phyloP scores from a whole-genome alignment of 192 early-diverging fungal genomes.

The Backusella luteola region DNA sequence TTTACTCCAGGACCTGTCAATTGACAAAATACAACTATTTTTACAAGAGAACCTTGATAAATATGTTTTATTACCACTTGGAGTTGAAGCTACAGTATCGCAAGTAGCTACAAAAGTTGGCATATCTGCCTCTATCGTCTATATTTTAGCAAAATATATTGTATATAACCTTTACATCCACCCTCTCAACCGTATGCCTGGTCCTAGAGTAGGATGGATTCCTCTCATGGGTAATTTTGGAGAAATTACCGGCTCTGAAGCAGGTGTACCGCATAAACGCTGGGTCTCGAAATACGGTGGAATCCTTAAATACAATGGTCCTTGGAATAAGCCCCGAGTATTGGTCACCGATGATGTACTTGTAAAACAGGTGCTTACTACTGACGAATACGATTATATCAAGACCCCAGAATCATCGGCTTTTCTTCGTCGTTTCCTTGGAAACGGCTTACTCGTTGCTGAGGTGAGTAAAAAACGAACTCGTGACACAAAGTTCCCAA shows the following conservation, averaged over 20 bases:
- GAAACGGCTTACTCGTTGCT: conserved; percentile 48
- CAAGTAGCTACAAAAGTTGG: conserved; percentile 11
- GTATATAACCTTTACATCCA: conserved; percentile 39
- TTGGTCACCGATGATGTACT: conserved; percentile 48
- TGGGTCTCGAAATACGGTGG: conserved; percentile 55
- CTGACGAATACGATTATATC: conserved; percentile 44
- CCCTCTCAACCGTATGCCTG: conserved; percentile 46
- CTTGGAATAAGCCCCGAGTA: conserved; percentile 40
- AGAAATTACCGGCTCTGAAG: conserved; percentile 44
- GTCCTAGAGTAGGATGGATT: conserved; percentile 43
- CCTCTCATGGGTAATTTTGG: conserved; percentile 44
- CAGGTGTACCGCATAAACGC: conserved; percentile 38
- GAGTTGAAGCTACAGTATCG: neutral
- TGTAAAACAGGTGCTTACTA: conserved; percentile 43
- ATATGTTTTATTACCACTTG: conserved; percentile 2
- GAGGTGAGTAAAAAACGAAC: conserved; percentile 31
- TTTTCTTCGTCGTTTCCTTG: conserved; percentile 40
- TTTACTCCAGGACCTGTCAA: neutral
- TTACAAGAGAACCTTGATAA: conserved; percentile 5
- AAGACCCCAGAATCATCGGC: conserved; percentile 32
- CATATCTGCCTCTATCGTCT: conserved; percentile 8
- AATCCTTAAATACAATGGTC: conserved; percentile 44
- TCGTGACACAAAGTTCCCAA: neutral
- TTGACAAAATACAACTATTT: neutral
- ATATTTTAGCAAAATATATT: conserved; percentile 39